Conservation (phyloP, 106 monocot genomes). For the Apostasia shenzhenica region DNA sequence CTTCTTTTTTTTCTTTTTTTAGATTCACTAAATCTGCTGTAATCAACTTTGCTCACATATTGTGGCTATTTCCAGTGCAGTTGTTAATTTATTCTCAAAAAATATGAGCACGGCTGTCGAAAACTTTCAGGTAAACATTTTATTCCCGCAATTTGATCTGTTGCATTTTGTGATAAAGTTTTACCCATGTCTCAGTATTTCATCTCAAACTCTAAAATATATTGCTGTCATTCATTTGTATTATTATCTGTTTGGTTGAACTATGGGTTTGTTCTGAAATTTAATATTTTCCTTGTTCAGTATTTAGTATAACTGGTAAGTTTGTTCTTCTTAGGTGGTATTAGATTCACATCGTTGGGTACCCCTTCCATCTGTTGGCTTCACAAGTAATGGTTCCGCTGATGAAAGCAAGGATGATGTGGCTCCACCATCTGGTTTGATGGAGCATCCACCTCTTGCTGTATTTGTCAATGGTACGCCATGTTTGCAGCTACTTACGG, state of each 20-base stretch:
- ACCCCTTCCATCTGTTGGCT: constrained; percentile 88
- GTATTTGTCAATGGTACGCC: constrained; percentile 88
- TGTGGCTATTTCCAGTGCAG: constrained; percentile 77
- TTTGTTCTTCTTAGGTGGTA: constrained; percentile 36
- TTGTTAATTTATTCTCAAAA: constrained; percentile 83
- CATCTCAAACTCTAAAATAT: too few species aligned
- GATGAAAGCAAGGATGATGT: constrained; percentile 76
- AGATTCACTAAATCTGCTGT: not conserved
- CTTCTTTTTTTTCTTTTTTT: not conserved
- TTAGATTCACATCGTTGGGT: constrained; percentile 99
- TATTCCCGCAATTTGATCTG: not conserved
- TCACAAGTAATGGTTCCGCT: constrained; percentile 45
- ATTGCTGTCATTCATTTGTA: too few species aligned
- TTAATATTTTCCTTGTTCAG: not conserved
- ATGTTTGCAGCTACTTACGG: constrained; percentile 1
- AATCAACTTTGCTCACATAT: constrained; percentile 13
- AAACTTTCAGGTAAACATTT: constrained; percentile 79
- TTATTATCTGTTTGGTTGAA: too few species aligned
- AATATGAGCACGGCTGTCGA: constrained; percentile 89
- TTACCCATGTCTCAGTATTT: too few species aligned
- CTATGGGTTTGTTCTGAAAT: not conserved
- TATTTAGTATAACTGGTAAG: not conserved
- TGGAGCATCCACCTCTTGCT: constrained; percentile 96
- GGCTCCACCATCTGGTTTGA: constrained; percentile 76
- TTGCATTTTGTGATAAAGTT: too few species aligned